Evolutionary conservation across 345 rosid genomes (phyloP).

Genomic region (Durio zibethinus): DNA sequence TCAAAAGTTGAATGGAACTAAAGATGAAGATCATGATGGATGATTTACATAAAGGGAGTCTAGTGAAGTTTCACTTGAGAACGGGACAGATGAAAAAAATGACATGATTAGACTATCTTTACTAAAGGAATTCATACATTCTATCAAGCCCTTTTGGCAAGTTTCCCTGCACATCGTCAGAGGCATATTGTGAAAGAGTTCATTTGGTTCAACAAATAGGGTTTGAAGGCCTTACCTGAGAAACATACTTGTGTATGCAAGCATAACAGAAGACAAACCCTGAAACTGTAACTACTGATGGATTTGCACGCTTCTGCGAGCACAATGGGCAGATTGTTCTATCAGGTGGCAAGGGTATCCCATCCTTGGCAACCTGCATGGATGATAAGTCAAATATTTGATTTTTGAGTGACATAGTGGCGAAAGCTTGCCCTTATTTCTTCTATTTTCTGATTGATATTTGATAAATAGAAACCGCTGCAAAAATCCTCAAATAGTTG

Average conservation of each 20-base stretch:
- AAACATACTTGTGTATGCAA: slow-evolving; percentile 84
- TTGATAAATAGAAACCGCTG: background rate
- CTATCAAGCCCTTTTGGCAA: slow-evolving; percentile 1
- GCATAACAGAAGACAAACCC: slow-evolving; percentile 97
- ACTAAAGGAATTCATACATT: background rate
- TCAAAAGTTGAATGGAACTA: background rate
- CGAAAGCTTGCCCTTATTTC: background rate
- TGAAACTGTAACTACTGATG: slow-evolving; percentile 84
- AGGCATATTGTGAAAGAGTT: background rate
- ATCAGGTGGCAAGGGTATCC: slow-evolving; percentile 75
- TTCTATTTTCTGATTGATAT: background rate
- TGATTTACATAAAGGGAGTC: background rate
- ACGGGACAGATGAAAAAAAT: background rate
- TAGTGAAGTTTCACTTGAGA: background rate
- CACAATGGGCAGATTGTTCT: slow-evolving; percentile 84
- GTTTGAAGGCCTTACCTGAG: slow-evolving; percentile 60
- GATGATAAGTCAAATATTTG: background rate
- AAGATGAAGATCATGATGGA: background rate
- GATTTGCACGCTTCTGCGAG: slow-evolving; percentile 91
- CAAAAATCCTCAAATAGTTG: background rate
- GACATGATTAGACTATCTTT: background rate
- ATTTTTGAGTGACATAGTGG: background rate
- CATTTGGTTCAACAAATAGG: background rate
- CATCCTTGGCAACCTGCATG: slow-evolving; percentile 76
- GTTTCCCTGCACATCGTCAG: background rate